Conservation (phyloP, 2,329 filamentous ascomycete species). For the Fusarium anguioides region DNA sequence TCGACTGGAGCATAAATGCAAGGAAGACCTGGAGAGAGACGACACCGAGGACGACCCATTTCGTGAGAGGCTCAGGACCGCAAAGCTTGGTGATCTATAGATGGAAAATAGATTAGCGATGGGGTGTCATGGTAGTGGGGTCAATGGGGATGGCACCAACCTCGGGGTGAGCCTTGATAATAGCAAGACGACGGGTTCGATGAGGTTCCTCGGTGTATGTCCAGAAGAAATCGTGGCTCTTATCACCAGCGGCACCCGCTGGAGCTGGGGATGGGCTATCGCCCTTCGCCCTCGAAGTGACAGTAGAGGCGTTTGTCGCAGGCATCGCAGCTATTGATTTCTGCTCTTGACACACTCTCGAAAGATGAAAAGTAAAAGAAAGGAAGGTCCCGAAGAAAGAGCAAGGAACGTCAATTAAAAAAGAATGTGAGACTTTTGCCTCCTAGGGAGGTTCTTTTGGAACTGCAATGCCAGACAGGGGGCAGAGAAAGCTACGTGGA, state of each 20-base stretch:
- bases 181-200: constrained; percentile 86
- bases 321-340: constrained; percentile 32
- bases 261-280: constrained; percentile 34
- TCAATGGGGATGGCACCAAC: constrained; percentile 57
- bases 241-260: constrained; percentile 28
- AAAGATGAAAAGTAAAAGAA: not conserved
- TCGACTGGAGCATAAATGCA: constrained; percentile 81
- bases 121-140: not conserved
- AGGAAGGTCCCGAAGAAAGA: not conserved
- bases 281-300: constrained; percentile 49
- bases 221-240: constrained; percentile 83
- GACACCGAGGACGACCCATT: constrained; percentile 88
- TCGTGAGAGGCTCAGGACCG: constrained; percentile 93
- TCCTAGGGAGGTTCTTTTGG: constrained; percentile 10
- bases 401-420: constrained; percentile 14
- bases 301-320: constrained; percentile 49
- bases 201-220: constrained; percentile 99
- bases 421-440: constrained; percentile 33
- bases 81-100: constrained; percentile 92
- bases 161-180: constrained; percentile 98
- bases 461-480: constrained; percentile 19
- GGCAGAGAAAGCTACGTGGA: constrained; percentile 38
- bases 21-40: constrained; percentile 83
- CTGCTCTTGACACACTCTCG: not conserved
- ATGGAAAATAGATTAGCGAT: constrained; percentile 15